Evolutionary conservation across 2,329 filamentous ascomycete species (phyloP).

Genomic region (Hymenoscyphus repandus): DNA sequence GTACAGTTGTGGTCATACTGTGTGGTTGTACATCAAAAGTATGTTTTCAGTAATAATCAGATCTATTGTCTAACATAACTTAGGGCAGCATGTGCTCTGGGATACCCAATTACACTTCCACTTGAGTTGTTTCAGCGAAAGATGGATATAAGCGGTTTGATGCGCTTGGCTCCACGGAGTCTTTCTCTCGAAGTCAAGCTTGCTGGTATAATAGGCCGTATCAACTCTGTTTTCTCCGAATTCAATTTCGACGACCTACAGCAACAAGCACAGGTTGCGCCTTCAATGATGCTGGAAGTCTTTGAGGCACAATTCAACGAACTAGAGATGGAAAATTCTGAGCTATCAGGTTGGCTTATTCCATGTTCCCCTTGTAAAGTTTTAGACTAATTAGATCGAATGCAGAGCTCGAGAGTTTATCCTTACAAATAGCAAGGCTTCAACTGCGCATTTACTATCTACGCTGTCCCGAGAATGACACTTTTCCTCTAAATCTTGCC

Average conservation of each 20-base stretch:
- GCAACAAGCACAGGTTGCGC: constrained; percentile 9
- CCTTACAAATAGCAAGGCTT: constrained; percentile 8
- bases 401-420: constrained; percentile 9
- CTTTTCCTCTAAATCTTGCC: constrained; percentile 6
- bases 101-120: constrained; percentile 12
- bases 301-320: constrained; percentile 13
- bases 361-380: background rate
- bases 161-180: constrained; percentile 5
- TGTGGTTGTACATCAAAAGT: constrained; percentile 14
- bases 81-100: constrained; percentile 12
- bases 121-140: constrained; percentile 10
- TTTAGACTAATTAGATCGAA: background rate
- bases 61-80: background rate
- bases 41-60: background rate
- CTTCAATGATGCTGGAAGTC: constrained; percentile 11
- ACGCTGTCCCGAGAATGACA: constrained; percentile 7
- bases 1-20: constrained; percentile 13
- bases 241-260: constrained; percentile 10
- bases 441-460: constrained; percentile 12
- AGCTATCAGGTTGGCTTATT: constrained; percentile 3
- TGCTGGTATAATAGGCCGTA: constrained; percentile 8
- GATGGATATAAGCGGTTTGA: constrained; percentile 5
- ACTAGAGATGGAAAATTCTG: constrained; percentile 1
- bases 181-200: constrained; percentile 7
- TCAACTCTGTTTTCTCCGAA: constrained; percentile 11